phyloP scores from a whole-genome alignment of 257 asterid species.

The Cinchona pubescens region DNA sequence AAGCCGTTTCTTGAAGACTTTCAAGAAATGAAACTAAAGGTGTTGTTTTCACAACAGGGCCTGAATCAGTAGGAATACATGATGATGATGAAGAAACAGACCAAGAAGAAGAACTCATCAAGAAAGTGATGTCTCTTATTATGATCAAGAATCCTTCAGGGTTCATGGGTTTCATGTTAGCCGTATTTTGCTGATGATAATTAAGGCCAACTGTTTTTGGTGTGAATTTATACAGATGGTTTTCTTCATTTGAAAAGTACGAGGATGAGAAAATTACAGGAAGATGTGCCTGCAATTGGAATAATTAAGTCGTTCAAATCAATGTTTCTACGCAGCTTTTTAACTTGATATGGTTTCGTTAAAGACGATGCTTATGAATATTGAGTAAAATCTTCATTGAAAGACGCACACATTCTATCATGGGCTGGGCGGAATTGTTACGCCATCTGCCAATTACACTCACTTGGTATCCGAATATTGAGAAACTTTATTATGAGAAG shows the following conservation, averaged over 20 bases:
- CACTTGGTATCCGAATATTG: no score
- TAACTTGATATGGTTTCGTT: not conserved
- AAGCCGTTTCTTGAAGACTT: constrained; percentile 59
- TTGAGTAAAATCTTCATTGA: no score
- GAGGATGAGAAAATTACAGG: not conserved
- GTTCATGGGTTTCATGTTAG: not conserved
- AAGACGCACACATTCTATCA: no score
- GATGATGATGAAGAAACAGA: constrained; percentile 13
- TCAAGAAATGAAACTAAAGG: constrained; percentile 63
- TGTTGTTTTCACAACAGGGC: constrained; percentile 51
- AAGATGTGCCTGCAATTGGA: constrained; percentile 8
- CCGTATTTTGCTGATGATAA: constrained; percentile 14
- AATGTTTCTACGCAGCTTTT: not conserved
- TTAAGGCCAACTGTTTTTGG: not conserved
- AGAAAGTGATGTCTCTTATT: constrained; percentile 9
- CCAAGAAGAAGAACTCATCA: constrained; percentile 20
- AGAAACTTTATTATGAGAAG: no score
- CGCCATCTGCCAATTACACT: no score
- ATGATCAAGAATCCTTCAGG: not conserved
- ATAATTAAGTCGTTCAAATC: not conserved
- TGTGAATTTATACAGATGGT: not conserved
- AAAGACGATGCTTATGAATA: not conserved
- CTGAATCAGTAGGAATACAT: constrained; percentile 29
- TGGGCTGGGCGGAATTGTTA: no score
- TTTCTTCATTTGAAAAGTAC: not conserved